Evolutionary conservation across 2,329 filamentous ascomycete species (phyloP).

Genomic region (Xylariaceae sp.): DNA sequence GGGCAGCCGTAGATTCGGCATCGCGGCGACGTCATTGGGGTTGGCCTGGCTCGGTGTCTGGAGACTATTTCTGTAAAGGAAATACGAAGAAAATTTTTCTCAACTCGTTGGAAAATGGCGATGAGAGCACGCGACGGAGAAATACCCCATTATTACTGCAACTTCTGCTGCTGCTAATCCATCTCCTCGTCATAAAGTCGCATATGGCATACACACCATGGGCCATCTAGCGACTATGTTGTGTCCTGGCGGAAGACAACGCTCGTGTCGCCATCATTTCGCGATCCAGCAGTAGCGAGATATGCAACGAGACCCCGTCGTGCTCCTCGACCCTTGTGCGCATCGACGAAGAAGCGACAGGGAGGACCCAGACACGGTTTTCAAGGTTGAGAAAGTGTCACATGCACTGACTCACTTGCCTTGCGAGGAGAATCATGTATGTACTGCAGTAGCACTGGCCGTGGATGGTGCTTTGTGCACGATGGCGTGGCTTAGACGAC

Average conservation of each 20-base stretch:
- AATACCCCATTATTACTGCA: neutral
- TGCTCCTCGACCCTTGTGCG: neutral
- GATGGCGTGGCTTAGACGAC: slow-evolving; percentile 1
- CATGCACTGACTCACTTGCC: neutral
- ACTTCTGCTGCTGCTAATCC: neutral
- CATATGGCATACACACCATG: neutral
- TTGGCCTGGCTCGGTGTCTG: slow-evolving; percentile 67
- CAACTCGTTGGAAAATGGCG: neutral
- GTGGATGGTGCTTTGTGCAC: neutral
- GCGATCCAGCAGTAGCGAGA: neutral
- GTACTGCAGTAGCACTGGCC: neutral
- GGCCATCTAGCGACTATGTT: neutral
- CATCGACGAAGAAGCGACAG: neutral
- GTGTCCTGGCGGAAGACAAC: neutral
- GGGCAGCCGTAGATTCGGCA: slow-evolving; percentile 62
- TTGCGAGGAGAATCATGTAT: neutral
- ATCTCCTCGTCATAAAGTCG: neutral
- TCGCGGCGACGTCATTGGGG: slow-evolving; percentile 61
- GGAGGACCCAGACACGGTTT: neutral
- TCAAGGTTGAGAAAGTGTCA: neutral
- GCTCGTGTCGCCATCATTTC: neutral
- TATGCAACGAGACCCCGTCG: neutral
- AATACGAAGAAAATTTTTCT: neutral
- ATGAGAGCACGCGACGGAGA: neutral
- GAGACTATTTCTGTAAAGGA: slow-evolving; percentile 53